Percentiles rank a stretch among this genome's conserved stretches.
Evolutionary conservation across 2,329 filamentous ascomycete genomes (phyloP).

Genomic region (Monosporascus cannonballus): DNA sequence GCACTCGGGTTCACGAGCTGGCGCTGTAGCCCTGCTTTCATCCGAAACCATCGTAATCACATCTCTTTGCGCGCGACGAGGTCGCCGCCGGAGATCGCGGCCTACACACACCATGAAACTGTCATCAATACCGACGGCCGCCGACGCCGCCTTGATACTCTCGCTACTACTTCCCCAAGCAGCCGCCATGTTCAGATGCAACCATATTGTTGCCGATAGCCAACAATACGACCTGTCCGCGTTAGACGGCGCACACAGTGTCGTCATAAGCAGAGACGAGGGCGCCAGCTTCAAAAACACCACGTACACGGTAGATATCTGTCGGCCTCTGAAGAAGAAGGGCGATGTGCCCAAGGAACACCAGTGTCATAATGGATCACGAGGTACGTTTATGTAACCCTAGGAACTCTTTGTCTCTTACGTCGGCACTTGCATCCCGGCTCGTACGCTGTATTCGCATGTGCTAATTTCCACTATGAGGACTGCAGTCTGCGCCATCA

Average conservation of each 20-base stretch:
- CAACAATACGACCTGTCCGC: constrained; percentile 58
- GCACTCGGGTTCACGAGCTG: no score
- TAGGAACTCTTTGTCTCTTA: background rate
- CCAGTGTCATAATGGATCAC: constrained; percentile 63
- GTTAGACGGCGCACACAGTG: constrained; percentile 62
- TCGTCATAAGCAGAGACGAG: constrained; percentile 52
- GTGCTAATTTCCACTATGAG: background rate
- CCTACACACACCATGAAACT: constrained; percentile 30
- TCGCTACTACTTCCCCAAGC: constrained; percentile 30
- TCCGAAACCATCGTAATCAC: background rate
- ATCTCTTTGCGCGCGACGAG: no score
- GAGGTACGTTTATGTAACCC: constrained; percentile 42
- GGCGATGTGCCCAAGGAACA: constrained; percentile 48
- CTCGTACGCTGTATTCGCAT: background rate
- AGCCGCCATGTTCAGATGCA: constrained; percentile 54
- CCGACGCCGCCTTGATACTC: constrained; percentile 30
- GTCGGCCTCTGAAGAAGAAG: constrained; percentile 57
- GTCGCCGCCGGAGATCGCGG: no score
- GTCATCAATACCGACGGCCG: constrained; percentile 26
- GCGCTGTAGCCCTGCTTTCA: background rate
- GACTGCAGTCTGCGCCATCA: constrained; percentile 66
- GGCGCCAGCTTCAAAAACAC: constrained; percentile 58
- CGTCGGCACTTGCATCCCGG: background rate
- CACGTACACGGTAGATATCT: constrained; percentile 78
- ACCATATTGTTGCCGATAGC: constrained; percentile 51